Evolutionary conservation across 805 yeast genomes (phyloP).

Genomic region (Metschnikowia gelsemii): DNA sequence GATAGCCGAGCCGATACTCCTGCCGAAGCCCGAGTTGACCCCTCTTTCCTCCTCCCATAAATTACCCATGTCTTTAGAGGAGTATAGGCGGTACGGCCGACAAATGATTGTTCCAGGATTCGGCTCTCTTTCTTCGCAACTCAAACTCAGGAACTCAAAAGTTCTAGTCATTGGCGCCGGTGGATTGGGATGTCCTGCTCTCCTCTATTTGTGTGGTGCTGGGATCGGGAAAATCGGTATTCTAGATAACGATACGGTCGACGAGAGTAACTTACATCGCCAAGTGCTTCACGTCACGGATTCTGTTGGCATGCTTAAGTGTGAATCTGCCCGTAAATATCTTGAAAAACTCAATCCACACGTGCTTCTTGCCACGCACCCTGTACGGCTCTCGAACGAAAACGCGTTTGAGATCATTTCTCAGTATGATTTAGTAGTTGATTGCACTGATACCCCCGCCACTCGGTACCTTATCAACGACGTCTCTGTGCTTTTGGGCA

Average conservation of each 20-base stretch:
- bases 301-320: conserved; percentile 67
- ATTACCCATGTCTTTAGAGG: conserved; percentile 48
- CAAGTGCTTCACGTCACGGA: conserved; percentile 77
- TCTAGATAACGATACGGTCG: conserved; percentile 84
- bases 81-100: conserved; percentile 83
- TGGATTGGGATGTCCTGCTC: conserved; percentile 91
- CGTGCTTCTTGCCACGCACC: conserved; percentile 54
- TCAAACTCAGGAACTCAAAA: conserved; percentile 52
- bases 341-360: conserved; percentile 63
- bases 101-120: conserved; percentile 91
- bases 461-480: conserved; percentile 87
- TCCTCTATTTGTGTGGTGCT: conserved; percentile 79
- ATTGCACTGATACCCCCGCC: conserved; percentile 92
- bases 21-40: not conserved
- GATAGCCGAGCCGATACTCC: too few species aligned
- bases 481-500: conserved; percentile 64
- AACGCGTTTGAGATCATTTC: conserved; percentile 65
- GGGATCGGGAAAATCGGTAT: conserved; percentile 87
- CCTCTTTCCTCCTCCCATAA: not conserved
- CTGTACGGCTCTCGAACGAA: conserved; percentile 46
- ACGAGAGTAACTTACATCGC: conserved; percentile 80
- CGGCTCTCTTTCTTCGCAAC: conserved; percentile 54
- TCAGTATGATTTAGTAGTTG: conserved; percentile 75
- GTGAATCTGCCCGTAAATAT: conserved; percentile 69
- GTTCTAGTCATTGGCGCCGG: conserved; percentile 93